These are phyloP conservation scores for Podospora pseudocomata DNA, from an alignment of 495 filamentous ascomycete genomes.

Conservation along the genomic window DNA sequence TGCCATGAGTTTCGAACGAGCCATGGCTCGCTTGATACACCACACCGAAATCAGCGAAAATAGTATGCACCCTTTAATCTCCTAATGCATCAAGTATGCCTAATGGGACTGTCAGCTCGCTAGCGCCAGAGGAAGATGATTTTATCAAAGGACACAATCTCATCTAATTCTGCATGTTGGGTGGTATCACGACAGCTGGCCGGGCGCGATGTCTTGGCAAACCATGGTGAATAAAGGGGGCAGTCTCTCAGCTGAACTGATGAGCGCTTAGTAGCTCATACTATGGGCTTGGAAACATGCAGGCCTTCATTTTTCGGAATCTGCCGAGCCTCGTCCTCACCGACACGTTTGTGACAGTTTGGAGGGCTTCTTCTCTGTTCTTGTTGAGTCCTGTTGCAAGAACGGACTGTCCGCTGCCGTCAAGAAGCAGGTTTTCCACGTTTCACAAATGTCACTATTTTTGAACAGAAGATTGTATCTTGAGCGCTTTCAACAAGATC, in stretches of 20 bases:
- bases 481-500: not conserved
- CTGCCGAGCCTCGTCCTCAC: not conserved
- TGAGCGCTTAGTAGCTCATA: not conserved
- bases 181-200: not conserved
- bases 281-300: not conserved
- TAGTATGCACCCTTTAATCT: not conserved
- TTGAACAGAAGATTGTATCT: not conserved
- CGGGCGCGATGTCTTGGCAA: not conserved
- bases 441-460: not conserved
- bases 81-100: not conserved
- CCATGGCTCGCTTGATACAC: no score
- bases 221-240: not conserved
- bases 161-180: not conserved
- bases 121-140: not conserved
- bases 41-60: not conserved
- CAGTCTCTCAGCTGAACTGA: not conserved
- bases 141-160: not conserved
- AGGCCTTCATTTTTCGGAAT: not conserved
- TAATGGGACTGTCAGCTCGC: not conserved
- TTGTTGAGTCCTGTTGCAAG: not conserved
- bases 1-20: no score
- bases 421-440: not conserved
- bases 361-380: not conserved
- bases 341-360: not conserved
- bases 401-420: not conserved